Conservation (phyloP, 257 asterid species). For the Solanum pennellii region DNA sequence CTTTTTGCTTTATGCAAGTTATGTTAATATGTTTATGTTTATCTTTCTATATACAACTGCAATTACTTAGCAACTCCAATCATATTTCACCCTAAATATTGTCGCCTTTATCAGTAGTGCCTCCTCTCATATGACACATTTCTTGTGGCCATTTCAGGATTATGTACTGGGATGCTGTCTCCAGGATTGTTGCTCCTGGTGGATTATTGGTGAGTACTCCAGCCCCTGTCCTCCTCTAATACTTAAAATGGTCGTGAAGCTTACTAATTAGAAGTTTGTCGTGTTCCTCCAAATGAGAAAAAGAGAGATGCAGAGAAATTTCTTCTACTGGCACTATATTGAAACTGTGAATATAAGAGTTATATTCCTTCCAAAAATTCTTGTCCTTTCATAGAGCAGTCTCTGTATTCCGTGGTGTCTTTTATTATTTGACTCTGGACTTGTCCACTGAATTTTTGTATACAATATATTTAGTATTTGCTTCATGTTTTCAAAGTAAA, state of each 20-base stretch:
- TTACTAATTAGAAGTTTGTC: neutral
- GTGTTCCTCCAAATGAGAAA: neutral
- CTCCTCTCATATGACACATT: neutral
- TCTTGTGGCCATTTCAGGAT: constrained; percentile 35
- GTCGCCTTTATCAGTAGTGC: neutral
- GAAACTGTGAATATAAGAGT: neutral
- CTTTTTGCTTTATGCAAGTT: neutral
- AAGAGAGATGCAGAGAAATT: neutral
- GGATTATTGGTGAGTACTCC: constrained; percentile 71
- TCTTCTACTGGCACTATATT: neutral
- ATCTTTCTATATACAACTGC: neutral
- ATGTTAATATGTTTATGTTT: neutral
- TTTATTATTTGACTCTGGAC: neutral
- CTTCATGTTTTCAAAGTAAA: neutral
- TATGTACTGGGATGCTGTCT: constrained; percentile 86
- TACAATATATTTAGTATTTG: neutral
- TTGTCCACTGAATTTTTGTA: neutral
- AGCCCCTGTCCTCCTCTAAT: neutral
- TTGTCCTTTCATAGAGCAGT: neutral
- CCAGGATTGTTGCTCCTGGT: constrained; percentile 71
- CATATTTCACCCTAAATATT: neutral
- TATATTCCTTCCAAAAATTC: neutral
- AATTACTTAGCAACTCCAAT: neutral
- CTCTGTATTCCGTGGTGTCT: neutral
- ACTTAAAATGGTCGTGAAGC: neutral